Evolutionary conservation across 331 rosid species (phyloP).

Genomic region (Dryas integrifolia): DNA sequence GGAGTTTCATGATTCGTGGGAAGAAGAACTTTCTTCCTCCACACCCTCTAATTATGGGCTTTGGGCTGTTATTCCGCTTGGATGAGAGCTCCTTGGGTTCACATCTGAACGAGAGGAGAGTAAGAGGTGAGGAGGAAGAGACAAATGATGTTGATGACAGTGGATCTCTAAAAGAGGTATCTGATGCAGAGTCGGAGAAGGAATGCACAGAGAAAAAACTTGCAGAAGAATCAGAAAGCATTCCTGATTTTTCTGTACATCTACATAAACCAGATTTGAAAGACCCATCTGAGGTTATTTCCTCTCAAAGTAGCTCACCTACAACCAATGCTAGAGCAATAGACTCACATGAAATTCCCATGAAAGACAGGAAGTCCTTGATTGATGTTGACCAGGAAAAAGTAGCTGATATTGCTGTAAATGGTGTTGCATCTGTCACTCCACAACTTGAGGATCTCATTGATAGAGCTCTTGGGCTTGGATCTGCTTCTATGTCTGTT

Average conservation of each 20-base stretch:
- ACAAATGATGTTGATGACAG: slow-evolving; percentile 57
- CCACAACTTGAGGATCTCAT: slow-evolving; percentile 89
- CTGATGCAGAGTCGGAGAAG: slow-evolving; percentile 71
- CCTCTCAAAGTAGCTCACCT: slow-evolving; percentile 33
- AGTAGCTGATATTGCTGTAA: slow-evolving; percentile 35
- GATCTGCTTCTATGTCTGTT: slow-evolving; percentile 56
- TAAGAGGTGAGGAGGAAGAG: slow-evolving; percentile 94
- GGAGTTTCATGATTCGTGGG: slow-evolving; percentile 98
- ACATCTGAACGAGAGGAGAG: slow-evolving; percentile 96
- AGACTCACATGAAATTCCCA: slow-evolving; percentile 35
- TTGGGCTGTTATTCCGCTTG: slow-evolving; percentile 90
- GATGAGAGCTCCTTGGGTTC: slow-evolving; percentile 98
- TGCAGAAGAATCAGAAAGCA: slow-evolving; percentile 35
- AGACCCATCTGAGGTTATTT: slow-evolving; percentile 23
- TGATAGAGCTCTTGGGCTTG: slow-evolving; percentile 91
- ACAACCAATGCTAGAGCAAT: slow-evolving; percentile 22
- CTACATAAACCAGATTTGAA: slow-evolving; percentile 28
- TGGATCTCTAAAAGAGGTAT: slow-evolving; percentile 51
- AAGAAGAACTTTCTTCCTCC: slow-evolving; percentile 96
- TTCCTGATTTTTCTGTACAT: slow-evolving; percentile 36
- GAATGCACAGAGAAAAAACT: slow-evolving; percentile 39
- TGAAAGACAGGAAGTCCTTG: slow-evolving; percentile 29
- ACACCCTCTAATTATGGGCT: slow-evolving; percentile 96
- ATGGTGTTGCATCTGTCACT: slow-evolving; percentile 50
- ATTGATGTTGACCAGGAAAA: slow-evolving; percentile 38